Evolutionary conservation across 768 basidiomycete species (phyloP), one percentile per base, ranked within the genome.

Genomic region (Phaeolepiota aurea): DNA sequence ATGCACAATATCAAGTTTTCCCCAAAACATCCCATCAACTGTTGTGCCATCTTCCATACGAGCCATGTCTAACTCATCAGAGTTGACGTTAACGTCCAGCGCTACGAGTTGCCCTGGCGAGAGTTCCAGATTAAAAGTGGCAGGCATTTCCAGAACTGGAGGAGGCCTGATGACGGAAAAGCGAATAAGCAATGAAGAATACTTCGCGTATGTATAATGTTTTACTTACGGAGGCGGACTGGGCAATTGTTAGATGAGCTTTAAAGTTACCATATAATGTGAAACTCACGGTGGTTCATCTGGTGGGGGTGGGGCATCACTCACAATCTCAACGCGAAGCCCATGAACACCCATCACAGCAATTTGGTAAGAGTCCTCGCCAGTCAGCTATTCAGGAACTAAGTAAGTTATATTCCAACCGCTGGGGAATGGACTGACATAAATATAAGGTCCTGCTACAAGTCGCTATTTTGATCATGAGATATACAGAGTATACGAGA

Each of bases 21-120:
- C 88, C 86, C 84, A 90, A 62, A 89, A 91, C 59, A 76, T 65
- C 30, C 88, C 88, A 37, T 87, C 88, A 14, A 91, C 88, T 16
- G 78, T 66, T 11, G 85, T 89, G 1, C 87, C 88, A 50, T 91
- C 88, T 48, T 90, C 88, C 82, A 87, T 88, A 37, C 85, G 75
- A 2, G 88, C 83, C 88, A 91, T 90, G 55, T 91, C 88, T 23
- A 89, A 72, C 49, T 89, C 88, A 23, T 85, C 83, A 2, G 88
- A 89, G 39, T 74, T 70, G 22, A 89, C 73, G 13, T 75, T 82
- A 2, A 85, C 85, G 49, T 90, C 88, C 14, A 91, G 71, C 4
- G 79, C 84, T 40, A 91, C 82, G 31, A 76, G 69, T 59, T 87
- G 87, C 12, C 87, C 86, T 0, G 86, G 87, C 3, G 66, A 59